Evolutionary conservation across 1,284 basidiomycete genomes (phyloP).

Genomic region (Malassezia sympodialis): DNA sequence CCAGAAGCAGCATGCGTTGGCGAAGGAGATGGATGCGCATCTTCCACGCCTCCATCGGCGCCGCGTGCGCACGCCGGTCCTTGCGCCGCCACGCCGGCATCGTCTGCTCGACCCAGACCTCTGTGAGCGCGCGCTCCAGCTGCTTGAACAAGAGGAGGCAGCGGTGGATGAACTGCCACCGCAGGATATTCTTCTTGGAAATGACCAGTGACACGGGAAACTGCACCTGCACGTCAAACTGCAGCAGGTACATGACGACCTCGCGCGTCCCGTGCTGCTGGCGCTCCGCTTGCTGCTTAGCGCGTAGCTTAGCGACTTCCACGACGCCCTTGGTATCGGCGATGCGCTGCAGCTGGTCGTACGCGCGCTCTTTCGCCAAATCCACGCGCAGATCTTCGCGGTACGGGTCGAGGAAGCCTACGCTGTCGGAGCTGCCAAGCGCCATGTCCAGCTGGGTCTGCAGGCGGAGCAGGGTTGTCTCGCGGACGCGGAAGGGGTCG

Average conservation of each 20-base stretch:
- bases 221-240: slow-evolving; percentile 44
- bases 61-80: slow-evolving; percentile 16
- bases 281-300: slow-evolving; percentile 24
- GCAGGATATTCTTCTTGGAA: slow-evolving; percentile 45
- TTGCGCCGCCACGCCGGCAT: slow-evolving; percentile 26
- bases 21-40: slow-evolving; percentile 38
- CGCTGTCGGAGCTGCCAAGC: slow-evolving; percentile 37
- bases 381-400: slow-evolving; percentile 43
- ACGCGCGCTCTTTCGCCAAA: slow-evolving; percentile 39
- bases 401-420: slow-evolving; percentile 43
- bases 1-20: slow-evolving; percentile 42
- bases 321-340: slow-evolving; percentile 46
- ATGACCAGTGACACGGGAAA: slow-evolving; percentile 47
- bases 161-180: slow-evolving; percentile 45
- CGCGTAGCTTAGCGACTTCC: slow-evolving; percentile 42
- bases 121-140: slow-evolving; percentile 32
- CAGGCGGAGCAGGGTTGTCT: slow-evolving; percentile 37
- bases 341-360: slow-evolving; percentile 45
- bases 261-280: slow-evolving; percentile 52
- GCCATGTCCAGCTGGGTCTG: slow-evolving; percentile 46
- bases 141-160: slow-evolving; percentile 44
- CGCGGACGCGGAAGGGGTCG: slow-evolving; percentile 50
- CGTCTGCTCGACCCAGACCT: slow-evolving; percentile 42
- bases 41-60: slow-evolving; percentile 40
- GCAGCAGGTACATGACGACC: slow-evolving; percentile 34